Percentiles rank a stretch among this genome's conserved stretches.
These are phyloP conservation scores for Diospyros lotus DNA, from an alignment of 148 eudicot genomes.

Conservation along the genomic window DNA sequence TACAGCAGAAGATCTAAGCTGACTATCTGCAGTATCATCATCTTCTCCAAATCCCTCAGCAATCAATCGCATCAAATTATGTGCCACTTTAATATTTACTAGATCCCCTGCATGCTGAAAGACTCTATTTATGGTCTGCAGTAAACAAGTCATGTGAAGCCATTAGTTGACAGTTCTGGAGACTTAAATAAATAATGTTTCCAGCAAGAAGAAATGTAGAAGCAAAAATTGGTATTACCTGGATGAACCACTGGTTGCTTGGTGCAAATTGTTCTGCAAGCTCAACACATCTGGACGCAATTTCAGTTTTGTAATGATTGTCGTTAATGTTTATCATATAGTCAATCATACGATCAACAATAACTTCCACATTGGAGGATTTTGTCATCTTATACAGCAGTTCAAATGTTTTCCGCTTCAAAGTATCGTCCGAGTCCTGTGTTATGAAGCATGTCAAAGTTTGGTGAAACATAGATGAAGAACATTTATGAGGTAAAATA, in stretches of 20 bases:
- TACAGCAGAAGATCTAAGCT: slow-evolving; percentile 93
- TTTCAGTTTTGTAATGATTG: slow-evolving; percentile 94
- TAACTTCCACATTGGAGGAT: slow-evolving; percentile 95
- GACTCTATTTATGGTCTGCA: slow-evolving; percentile 95
- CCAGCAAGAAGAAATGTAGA: not conserved
- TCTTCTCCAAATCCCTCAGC: slow-evolving; percentile 99
- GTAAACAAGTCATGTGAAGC: slow-evolving; percentile 18
- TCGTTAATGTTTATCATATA: slow-evolving; percentile 90
- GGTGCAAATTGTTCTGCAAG: slow-evolving; percentile 99
- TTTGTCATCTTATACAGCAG: slow-evolving; percentile 92
- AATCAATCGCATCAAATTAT: slow-evolving; percentile 93
- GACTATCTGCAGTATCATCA: slow-evolving; percentile 82
- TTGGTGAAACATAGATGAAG: not conserved
- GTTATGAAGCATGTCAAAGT: slow-evolving; percentile 19
- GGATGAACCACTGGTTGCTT: slow-evolving; percentile 98
- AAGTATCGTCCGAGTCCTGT: slow-evolving; percentile 98
- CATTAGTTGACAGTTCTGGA: not conserved
- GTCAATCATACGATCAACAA: slow-evolving; percentile 94
- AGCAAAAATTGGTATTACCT: slow-evolving; percentile 36
- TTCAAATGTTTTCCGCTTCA: slow-evolving; percentile 96
- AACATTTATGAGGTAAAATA: not conserved
- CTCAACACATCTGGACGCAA: slow-evolving; percentile 96
- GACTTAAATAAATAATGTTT: not conserved
- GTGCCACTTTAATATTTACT: slow-evolving; percentile 88
- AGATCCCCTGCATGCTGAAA: slow-evolving; percentile 99